phyloP scores from a whole-genome alignment of 1,139 yeast genomes.

The Pichia terricola region DNA sequence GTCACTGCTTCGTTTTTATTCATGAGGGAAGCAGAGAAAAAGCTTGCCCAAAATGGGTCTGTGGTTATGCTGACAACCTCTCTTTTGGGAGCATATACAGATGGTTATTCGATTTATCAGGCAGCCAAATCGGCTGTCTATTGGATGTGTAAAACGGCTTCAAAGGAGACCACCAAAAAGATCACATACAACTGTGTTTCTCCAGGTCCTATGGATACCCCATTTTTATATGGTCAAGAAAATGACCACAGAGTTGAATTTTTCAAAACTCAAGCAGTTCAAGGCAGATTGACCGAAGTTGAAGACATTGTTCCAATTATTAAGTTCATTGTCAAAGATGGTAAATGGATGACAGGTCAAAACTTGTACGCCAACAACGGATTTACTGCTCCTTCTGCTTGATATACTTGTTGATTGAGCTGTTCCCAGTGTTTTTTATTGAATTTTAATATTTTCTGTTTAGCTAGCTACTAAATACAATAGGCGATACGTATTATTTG shows the following conservation, averaged over 20 bases:
- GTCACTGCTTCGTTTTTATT: constrained; percentile 55
- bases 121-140: constrained; percentile 59
- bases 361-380: constrained; percentile 59
- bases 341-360: constrained; percentile 65
- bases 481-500: no score
- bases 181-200: constrained; percentile 52
- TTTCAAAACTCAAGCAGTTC: constrained; percentile 41
- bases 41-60: constrained; percentile 42
- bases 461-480: no score
- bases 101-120: constrained; percentile 46
- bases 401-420: background rate
- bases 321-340: constrained; percentile 52
- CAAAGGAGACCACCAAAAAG: constrained; percentile 43
- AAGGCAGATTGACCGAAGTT: constrained; percentile 45
- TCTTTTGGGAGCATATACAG: constrained; percentile 56
- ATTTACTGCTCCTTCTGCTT: constrained; percentile 40
- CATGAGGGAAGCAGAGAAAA: constrained; percentile 45
- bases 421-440: no score
- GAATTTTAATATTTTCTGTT: no score
- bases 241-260: constrained; percentile 41
- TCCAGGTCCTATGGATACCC: constrained; percentile 69
- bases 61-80: constrained; percentile 54
- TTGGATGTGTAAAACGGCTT: constrained; percentile 44
- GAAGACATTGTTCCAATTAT: constrained; percentile 57
- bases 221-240: constrained; percentile 58